Evolutionary conservation across 2,329 filamentous ascomycete genomes (phyloP).

Genomic region (Cladosporium sp.): DNA sequence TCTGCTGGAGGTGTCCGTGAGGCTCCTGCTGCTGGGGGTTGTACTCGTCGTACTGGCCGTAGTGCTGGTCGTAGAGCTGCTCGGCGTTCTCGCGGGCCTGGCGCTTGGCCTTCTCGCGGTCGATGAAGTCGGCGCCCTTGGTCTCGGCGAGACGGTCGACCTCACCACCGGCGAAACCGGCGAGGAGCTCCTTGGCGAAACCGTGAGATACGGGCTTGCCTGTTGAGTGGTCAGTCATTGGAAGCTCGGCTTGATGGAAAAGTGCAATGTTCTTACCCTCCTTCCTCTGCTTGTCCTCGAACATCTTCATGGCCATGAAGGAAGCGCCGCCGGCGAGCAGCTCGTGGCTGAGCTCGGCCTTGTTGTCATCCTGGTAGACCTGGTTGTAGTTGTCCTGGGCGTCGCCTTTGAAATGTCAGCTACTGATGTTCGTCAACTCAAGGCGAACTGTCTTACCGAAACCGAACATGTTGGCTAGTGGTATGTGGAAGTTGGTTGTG

Average conservation of each 20-base stretch:
- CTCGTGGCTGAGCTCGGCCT: slow-evolving; percentile 70
- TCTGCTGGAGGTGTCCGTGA: slow-evolving; percentile 34
- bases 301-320: slow-evolving; percentile 78
- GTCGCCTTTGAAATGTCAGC: slow-evolving; percentile 43
- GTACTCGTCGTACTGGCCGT: slow-evolving; percentile 46
- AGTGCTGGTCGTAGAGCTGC: slow-evolving; percentile 52
- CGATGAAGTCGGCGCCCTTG: slow-evolving; percentile 52
- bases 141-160: slow-evolving; percentile 71
- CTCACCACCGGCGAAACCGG: slow-evolving; percentile 70
- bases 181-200: slow-evolving; percentile 76
- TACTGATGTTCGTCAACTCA: background rate
- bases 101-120: slow-evolving; percentile 50
- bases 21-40: slow-evolving; percentile 45
- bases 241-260: background rate
- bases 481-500: slow-evolving; percentile 5
- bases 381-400: slow-evolving; percentile 55
- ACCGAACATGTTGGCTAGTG: slow-evolving; percentile 45
- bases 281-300: slow-evolving; percentile 70
- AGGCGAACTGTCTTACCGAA: slow-evolving; percentile 38
- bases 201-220: slow-evolving; percentile 68
- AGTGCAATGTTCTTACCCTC: slow-evolving; percentile 53
- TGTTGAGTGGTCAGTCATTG: slow-evolving; percentile 57
- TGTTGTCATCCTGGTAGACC: slow-evolving; percentile 55
- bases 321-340: slow-evolving; percentile 72
- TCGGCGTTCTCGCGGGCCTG: slow-evolving; percentile 46